These are phyloP conservation scores for Pelargonium myrrhifolium DNA, from an alignment of 441 rosid species.

Conservation along the genomic window DNA sequence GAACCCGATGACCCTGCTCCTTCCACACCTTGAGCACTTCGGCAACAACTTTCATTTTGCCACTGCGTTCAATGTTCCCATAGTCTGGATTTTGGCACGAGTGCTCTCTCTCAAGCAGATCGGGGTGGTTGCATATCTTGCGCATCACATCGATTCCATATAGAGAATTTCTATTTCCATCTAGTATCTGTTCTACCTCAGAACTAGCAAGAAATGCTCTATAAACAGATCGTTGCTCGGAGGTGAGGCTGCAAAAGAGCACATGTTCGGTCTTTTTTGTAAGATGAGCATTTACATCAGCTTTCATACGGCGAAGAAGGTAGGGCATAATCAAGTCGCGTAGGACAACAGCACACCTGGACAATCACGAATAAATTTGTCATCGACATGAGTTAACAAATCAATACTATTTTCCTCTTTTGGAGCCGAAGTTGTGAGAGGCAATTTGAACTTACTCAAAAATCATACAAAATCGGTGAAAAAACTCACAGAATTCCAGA, in stretches of 20 bases:
- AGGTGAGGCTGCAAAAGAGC: slow-evolving; percentile 87
- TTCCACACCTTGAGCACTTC: slow-evolving; percentile 83
- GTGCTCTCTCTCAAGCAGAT: slow-evolving; percentile 92
- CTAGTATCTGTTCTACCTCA: slow-evolving; percentile 83
- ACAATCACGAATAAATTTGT: slow-evolving; percentile 19
- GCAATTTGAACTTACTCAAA: neutral
- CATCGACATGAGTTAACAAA: slow-evolving; percentile 1
- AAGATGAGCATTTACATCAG: slow-evolving; percentile 77
- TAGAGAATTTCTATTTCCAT: slow-evolving; percentile 70
- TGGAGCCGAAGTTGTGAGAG: neutral
- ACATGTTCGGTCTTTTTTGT: slow-evolving; percentile 91
- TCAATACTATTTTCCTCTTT: neutral
- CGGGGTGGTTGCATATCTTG: slow-evolving; percentile 96
- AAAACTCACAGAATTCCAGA: slow-evolving; percentile 11
- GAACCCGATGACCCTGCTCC: slow-evolving; percentile 88
- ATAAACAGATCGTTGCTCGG: slow-evolving; percentile 72
- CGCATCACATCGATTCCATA: slow-evolving; percentile 98
- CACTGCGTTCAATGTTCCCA: slow-evolving; percentile 88
- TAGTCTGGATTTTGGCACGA: slow-evolving; percentile 66
- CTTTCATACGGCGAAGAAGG: slow-evolving; percentile 89
- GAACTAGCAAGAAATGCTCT: slow-evolving; percentile 95
- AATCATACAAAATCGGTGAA: neutral
- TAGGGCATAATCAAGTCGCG: slow-evolving; percentile 97
- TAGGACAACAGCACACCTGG: slow-evolving; percentile 93
- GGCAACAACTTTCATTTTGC: slow-evolving; percentile 81